These are phyloP conservation scores for Inga oerstediana DNA, from an alignment of 306 rosid species.

Conservation along the genomic window DNA sequence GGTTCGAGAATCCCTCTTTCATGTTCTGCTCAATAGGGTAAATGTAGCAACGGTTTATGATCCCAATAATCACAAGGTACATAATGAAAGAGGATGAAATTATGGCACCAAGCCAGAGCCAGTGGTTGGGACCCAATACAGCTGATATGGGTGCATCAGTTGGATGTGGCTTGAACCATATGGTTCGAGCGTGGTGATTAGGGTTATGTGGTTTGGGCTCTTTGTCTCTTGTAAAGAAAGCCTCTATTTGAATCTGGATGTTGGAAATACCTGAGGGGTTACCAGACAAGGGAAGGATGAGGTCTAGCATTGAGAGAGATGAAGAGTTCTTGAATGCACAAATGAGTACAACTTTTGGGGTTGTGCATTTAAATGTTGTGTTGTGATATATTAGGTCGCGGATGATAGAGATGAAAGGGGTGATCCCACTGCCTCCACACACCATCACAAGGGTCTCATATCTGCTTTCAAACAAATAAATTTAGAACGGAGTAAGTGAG, in stretches of 20 bases:
- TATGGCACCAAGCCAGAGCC: constrained; percentile 72
- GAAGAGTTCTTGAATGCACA: constrained; percentile 56
- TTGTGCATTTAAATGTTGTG: constrained; percentile 32
- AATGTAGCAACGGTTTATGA: constrained; percentile 51
- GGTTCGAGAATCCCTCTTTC: constrained; percentile 33
- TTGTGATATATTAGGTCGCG: constrained; percentile 46
- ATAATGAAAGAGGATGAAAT: constrained; percentile 60
- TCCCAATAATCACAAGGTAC: constrained; percentile 52
- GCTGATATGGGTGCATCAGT: constrained; percentile 52
- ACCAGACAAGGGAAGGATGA: constrained; percentile 56
- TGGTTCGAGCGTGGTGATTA: constrained; percentile 9
- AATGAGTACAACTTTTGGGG: constrained; percentile 55
- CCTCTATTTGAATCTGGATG: constrained; percentile 55
- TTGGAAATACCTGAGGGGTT: constrained; percentile 38
- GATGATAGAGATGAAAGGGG: constrained; percentile 73
- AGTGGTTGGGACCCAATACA: constrained; percentile 55
- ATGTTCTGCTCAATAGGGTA: constrained; percentile 64
- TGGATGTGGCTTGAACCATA: constrained; percentile 52
- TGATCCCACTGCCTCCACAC: constrained; percentile 82
- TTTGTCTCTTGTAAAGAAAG: constrained; percentile 62
- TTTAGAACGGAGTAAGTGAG: background rate
- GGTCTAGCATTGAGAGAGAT: constrained; percentile 58
- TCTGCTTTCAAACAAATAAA: constrained; percentile 30
- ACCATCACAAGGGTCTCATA: constrained; percentile 66
- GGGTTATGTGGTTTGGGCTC: constrained; percentile 25